Evolutionary conservation across 176 grass and related monocot genomes (phyloP).

Genomic region (Leersia perrieri): DNA sequence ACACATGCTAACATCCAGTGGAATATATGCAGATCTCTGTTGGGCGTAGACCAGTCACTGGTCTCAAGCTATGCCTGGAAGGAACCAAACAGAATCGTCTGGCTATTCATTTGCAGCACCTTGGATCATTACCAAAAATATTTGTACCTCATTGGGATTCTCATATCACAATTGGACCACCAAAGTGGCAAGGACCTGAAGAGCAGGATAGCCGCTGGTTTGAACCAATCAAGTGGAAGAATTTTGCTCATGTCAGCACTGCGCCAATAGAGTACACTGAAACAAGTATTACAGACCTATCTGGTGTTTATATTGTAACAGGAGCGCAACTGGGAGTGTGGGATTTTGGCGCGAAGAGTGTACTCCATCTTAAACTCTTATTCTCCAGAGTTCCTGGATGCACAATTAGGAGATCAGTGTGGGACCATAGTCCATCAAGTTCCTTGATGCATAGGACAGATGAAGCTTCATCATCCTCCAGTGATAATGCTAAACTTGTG

Average conservation of each 20-base stretch:
- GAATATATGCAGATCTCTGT: conserved; percentile 76
- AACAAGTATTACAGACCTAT: conserved; percentile 83
- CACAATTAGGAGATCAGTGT: conserved; percentile 95
- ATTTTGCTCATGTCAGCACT: conserved; percentile 94
- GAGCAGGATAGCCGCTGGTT: conserved; percentile 99
- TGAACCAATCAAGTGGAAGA: conserved; percentile 96
- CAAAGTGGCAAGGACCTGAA: conserved; percentile 97
- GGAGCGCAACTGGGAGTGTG: conserved; percentile 96
- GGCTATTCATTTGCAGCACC: conserved; percentile 88
- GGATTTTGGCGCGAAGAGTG: conserved; percentile 91
- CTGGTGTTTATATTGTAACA: conserved; percentile 92
- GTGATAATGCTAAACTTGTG: conserved; percentile 67
- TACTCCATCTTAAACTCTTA: conserved; percentile 86
- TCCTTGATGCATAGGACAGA: conserved; percentile 38
- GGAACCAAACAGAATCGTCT: conserved; percentile 87
- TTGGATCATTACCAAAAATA: conserved; percentile 87
- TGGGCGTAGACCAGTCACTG: conserved; percentile 87
- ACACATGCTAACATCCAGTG: conserved; percentile 29
- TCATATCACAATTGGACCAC: conserved; percentile 83
- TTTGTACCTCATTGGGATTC: conserved; percentile 91
- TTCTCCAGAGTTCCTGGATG: conserved; percentile 96
- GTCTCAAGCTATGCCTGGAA: conserved; percentile 76
- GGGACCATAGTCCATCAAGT: conserved; percentile 86
- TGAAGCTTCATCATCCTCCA: conserved; percentile 71
- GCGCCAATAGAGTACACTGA: conserved; percentile 87